Evolutionary conservation across 192 early-diverging fungal species (phyloP), one percentile per base, ranked within the genome.

Genomic region (Coemansia sp.): DNA sequence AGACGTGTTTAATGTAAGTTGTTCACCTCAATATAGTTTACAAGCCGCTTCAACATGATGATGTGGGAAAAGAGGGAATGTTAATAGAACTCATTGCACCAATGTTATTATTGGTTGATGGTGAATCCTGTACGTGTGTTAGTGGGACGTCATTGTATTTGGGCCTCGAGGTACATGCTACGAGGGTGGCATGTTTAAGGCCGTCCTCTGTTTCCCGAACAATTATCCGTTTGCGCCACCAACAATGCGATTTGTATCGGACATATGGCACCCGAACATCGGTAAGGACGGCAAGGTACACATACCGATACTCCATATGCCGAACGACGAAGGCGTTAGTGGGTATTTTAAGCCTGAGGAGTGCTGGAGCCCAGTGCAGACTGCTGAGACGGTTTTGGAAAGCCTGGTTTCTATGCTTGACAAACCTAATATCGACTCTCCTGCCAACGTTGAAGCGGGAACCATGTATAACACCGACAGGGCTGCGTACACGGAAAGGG

Each of bases 251-350:
- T 97, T 99, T 75, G 72, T 85, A 11, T 87, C 87, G 44, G 86
- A 94, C 16, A 90, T 98, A 74, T 96, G 92, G 88, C 97, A 98
- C 71, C 97, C 97, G 34, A 98, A 93, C 75, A 90, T 97, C 6
- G 95, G 95, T 73, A 78, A 85, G 16, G 85, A 94, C 77, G 97
- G 97, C 15, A 85, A 87, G 23, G 94, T 99, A n/a, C 97, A 95
- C 76, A 97, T 99, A 56, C 94, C 92, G 23, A 99, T 97, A 68
- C 78, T 98, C 74, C 88, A 90, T 53, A 85, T 81, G 34, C 87
- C 90, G 24, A 91, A 88, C 30, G 91, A 94, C 30, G 91, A 94
- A 24, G 96, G 97, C 82, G 86, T 87, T 66, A 95, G 86, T 63
- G 94, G 94, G 2, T 97, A 97, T 72, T 95, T 97, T 68, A 73